A percentile compares a stretch with the other conserved stretches of the same genome.
Conservation (phyloP, 345 rosid genomes). For the Rubroshorea leprosula region DNA sequence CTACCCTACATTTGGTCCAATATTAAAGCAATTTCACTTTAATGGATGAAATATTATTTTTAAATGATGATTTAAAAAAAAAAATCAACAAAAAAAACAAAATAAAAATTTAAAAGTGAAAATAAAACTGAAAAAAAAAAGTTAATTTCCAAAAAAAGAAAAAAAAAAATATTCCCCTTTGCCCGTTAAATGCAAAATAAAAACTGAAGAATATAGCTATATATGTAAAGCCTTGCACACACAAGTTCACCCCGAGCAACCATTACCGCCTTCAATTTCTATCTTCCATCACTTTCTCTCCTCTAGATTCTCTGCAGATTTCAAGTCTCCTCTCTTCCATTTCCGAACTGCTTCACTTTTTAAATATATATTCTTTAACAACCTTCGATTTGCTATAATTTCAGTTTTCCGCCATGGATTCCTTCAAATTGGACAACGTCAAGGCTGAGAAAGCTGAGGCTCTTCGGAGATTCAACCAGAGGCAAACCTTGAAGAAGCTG, state of each 20-base stretch:
- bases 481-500: neutral
- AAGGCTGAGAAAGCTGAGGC: slow-evolving; percentile 17
- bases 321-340: neutral
- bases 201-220: too few species aligned
- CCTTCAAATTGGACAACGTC: slow-evolving; percentile 9
- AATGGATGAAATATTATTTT: too few species aligned
- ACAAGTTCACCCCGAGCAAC: neutral
- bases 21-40: too few species aligned
- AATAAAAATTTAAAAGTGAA: too few species aligned
- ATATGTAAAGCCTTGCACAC: too few species aligned
- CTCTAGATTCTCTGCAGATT: neutral
- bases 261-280: neutral
- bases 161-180: neutral
- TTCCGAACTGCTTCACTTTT: too few species aligned
- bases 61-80: too few species aligned
- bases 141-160: too few species aligned
- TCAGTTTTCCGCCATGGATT: slow-evolving; percentile 7
- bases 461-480: slow-evolving; percentile 11
- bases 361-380: too few species aligned
- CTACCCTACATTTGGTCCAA: too few species aligned
- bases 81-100: too few species aligned
- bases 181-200: neutral
- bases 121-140: too few species aligned
- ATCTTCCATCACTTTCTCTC: neutral
- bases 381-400: neutral